Evolutionary conservation across 257 asterid genomes (phyloP), one percentile per base, ranked within the genome.

Genomic region (Rhazya stricta): DNA sequence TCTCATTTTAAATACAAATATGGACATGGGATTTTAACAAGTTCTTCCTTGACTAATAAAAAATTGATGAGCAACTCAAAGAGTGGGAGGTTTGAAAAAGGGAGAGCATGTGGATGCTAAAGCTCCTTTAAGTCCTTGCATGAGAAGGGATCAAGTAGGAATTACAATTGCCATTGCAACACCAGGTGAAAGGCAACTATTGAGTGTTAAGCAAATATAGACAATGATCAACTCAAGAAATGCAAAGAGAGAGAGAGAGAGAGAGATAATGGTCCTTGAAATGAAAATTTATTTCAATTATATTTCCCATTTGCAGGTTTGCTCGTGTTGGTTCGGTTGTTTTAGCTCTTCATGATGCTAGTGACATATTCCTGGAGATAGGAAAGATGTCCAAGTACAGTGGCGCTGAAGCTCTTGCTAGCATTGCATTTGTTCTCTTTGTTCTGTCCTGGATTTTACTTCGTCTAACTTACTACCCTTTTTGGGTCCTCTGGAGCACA

Each of bases 331-430:
- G 98, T 73, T 90, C 98, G 19, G 71, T 94, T 65, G 86, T 91
- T 79, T 85, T 94, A 80, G 97, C 98, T 72, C 91, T 94, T 78
- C 98, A 94, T 73, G 98, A 94, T 88, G 98, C 93, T 63, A 90
- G 91, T n/a, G 98, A 94, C 82, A 82, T 91, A 41, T 89, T 94
- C 79, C 86, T 94, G 69, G 98, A 91, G 86, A 80, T 91, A 5
- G 98, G 94, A 43, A 94, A 94, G 87, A 94, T 94, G 97, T 94
- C 98, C 57, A 94, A 91, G 82, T 94, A 94, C 86, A 84, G 97
- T 61, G 96, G 97, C 0, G 91, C 94, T 5, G 98, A 91, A 83
- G 71, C 86, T 60, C 46, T 94, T 74, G 97, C 98, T 56, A 90
- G 96, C 85, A 83, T 81, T 76, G 86, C 98, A 25, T 94, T 94